Evolutionary conservation across 2,329 filamentous ascomycete genomes (phyloP).

Genomic region (Chrysoporthe cubensis): DNA sequence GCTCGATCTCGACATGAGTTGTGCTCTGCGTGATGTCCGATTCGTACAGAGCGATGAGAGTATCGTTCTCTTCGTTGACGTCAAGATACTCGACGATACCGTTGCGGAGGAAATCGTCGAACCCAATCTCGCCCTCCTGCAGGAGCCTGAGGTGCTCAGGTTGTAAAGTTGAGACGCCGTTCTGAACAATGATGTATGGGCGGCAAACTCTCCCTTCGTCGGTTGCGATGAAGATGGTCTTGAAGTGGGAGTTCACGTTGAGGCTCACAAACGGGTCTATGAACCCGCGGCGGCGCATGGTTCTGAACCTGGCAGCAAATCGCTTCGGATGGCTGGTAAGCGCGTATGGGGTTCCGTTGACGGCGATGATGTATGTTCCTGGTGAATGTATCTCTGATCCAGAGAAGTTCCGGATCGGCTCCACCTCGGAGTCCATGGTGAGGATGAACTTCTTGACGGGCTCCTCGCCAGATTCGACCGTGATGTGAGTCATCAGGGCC

Average conservation of each 20-base stretch:
- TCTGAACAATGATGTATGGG: conserved; percentile 93
- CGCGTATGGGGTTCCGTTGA: conserved; percentile 94
- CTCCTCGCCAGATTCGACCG: conserved; percentile 91
- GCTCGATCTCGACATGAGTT: conserved; percentile 96
- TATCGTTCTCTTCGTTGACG: conserved; percentile 97
- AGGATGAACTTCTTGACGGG: conserved; percentile 87
- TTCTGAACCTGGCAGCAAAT: conserved; percentile 84
- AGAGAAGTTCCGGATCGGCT: conserved; percentile 69
- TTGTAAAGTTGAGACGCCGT: conserved; percentile 80
- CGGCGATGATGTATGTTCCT: conserved; percentile 86
- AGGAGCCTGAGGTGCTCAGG: conserved; percentile 78
- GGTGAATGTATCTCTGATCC: conserved; percentile 85
- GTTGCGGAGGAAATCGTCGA: conserved; percentile 89
- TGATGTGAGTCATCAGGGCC: conserved; percentile 98
- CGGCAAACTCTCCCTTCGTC: conserved; percentile 97
- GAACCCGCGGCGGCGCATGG: conserved; percentile 83
- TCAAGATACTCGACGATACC: conserved; percentile 96
- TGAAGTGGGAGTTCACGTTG: conserved; percentile 91
- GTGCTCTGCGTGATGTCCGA: conserved; percentile 79
- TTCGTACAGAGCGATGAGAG: conserved; percentile 89
- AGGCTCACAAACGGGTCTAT: conserved; percentile 97
- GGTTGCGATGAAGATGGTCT: conserved; percentile 91
- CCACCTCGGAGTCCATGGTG: conserved; percentile 82
- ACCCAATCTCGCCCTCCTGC: conserved; percentile 81
- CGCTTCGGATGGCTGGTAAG: conserved; percentile 83